Evolutionary conservation across 345 rosid species (phyloP).

Genomic region (Stellera chamaejasme): DNA sequence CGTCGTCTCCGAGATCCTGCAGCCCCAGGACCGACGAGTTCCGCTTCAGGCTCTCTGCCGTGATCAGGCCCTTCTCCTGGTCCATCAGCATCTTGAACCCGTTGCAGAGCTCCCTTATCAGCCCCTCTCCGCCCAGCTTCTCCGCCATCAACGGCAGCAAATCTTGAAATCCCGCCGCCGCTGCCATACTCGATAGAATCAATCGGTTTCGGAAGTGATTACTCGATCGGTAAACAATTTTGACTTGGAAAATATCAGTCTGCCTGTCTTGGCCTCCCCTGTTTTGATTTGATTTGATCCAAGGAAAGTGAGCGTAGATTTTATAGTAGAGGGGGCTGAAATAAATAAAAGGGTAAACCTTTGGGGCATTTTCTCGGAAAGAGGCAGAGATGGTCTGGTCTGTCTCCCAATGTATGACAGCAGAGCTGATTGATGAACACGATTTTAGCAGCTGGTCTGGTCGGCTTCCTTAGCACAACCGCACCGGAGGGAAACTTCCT

Average conservation of each 20-base stretch:
- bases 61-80: constrained; percentile 35
- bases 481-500: no score
- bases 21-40: constrained; percentile 37
- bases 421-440: constrained; percentile 17
- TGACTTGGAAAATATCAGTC: not conserved
- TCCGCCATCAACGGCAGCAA: constrained; percentile 43
- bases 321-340: not conserved
- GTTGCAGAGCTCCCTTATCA: constrained; percentile 39
- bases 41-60: constrained; percentile 38
- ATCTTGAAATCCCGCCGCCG: constrained; percentile 30
- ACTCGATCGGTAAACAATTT: not conserved
- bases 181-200: constrained; percentile 17
- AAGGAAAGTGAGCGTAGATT: not conserved
- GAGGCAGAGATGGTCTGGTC: constrained; percentile 11
- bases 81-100: constrained; percentile 51
- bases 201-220: not conserved
- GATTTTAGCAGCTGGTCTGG: constrained; percentile 16
- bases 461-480: not conserved
- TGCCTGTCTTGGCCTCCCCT: not conserved
- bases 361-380: constrained; percentile 21
- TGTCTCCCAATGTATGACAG: constrained; percentile 17
- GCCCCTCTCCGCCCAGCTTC: constrained; percentile 49
- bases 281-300: not conserved
- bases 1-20: constrained; percentile 29
- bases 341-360: not conserved